Conservation (phyloP, 352 stramenopile genomes). For the Phytophthora vignae region DNA sequence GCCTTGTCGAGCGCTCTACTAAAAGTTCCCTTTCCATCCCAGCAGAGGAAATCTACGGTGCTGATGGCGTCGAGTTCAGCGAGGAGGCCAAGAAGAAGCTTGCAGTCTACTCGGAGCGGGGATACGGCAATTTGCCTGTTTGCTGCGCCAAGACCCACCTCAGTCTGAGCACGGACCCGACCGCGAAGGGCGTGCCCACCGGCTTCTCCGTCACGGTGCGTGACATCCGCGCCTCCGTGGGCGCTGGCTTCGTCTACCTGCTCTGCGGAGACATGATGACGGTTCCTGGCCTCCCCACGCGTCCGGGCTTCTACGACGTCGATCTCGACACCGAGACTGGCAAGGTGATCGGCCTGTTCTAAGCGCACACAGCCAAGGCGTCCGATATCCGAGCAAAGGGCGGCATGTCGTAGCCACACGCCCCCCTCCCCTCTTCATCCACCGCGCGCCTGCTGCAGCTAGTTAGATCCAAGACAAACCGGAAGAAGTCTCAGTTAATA, state of each 20-base stretch:
- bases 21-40: slow-evolving; percentile 29
- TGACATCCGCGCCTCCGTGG: slow-evolving; percentile 95
- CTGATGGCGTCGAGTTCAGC: slow-evolving; percentile 94
- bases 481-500: slow-evolving; percentile 9
- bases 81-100: slow-evolving; percentile 96
- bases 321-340: slow-evolving; percentile 95
- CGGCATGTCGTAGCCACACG: slow-evolving; percentile 23
- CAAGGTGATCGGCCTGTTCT: slow-evolving; percentile 97
- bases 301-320: slow-evolving; percentile 99
- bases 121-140: slow-evolving; percentile 87
- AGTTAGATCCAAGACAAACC: slow-evolving; percentile 15
- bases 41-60: slow-evolving; percentile 97
- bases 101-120: slow-evolving; percentile 85
- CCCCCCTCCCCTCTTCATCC: slow-evolving; percentile 24
- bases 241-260: slow-evolving; percentile 96
- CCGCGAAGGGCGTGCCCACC: slow-evolving; percentile 94
- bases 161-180: slow-evolving; percentile 95
- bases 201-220: slow-evolving; percentile 95
- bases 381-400: slow-evolving; percentile 30
- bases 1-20: slow-evolving; percentile 22
- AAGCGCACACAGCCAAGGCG: slow-evolving; percentile 18
- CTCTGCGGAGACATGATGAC: slow-evolving; percentile 99
- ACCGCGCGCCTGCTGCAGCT: slow-evolving; percentile 9
- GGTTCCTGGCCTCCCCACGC: slow-evolving; percentile 97
- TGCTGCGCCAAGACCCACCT: slow-evolving; percentile 99